These are phyloP conservation scores for Diutina neorugosa DNA, from an alignment of 1,139 yeast species.

Conservation along the genomic window DNA sequence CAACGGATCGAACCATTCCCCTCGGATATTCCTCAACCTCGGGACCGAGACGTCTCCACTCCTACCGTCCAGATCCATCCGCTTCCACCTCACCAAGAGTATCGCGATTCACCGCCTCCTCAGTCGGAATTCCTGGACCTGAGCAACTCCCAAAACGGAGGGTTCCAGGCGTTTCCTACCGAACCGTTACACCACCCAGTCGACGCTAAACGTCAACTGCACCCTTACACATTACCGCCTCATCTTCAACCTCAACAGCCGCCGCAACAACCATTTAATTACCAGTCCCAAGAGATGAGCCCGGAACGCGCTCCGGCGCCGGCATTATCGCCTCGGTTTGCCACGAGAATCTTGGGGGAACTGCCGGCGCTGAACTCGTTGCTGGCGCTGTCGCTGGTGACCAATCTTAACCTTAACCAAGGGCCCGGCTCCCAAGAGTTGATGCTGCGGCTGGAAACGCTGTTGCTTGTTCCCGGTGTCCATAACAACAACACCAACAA, in stretches of 20 bases:
- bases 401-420: neutral
- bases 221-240: neutral
- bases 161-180: constrained; percentile 1
- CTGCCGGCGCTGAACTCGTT: constrained; percentile 1
- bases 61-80: neutral
- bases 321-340: neutral
- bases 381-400: constrained; percentile 4
- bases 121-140: neutral
- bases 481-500: constrained; percentile 2
- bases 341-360: neutral
- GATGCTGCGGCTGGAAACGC: neutral
- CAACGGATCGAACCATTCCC: neutral
- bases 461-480: constrained; percentile 6
- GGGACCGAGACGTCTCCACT: neutral
- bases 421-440: neutral
- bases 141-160: neutral
- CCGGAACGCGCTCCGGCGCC: neutral
- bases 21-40: neutral
- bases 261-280: neutral
- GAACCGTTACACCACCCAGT: neutral
- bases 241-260: constrained; percentile 1
- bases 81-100: neutral
- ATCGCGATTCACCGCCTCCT: neutral
- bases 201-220: neutral
- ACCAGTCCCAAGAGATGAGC: neutral